Percentiles rank a stretch among this genome's conserved stretches.
Evolutionary conservation across 129 eudicot species (phyloP).

Genomic region (Flaveria linearis): DNA sequence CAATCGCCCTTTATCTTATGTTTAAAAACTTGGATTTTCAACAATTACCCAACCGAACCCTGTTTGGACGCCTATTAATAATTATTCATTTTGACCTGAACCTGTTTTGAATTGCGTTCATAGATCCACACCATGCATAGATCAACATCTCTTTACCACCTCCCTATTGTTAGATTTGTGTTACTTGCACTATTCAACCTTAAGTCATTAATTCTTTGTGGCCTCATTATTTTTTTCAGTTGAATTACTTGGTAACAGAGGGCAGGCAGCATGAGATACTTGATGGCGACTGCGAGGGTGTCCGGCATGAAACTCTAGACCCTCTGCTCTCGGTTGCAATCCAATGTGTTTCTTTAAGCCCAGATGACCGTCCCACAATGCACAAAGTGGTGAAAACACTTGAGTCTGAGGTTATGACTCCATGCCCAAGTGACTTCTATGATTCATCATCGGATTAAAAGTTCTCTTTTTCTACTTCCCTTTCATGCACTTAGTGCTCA

Average conservation of each 20-base stretch:
- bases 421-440: conserved; percentile 95
- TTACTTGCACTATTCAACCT: background rate
- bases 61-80: background rate
- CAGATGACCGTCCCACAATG: conserved; percentile 99
- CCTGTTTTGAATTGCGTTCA: background rate
- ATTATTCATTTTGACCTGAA: background rate
- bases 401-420: conserved; percentile 97
- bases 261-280: conserved; percentile 84
- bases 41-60: no score
- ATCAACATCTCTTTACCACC: background rate
- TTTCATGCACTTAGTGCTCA: conserved; percentile 21
- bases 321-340: conserved; percentile 75
- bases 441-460: conserved; percentile 83
- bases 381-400: conserved; percentile 83
- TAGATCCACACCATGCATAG: background rate
- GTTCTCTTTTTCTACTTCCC: conserved; percentile 18
- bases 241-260: conserved; percentile 78
- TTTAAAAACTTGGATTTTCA: no score
- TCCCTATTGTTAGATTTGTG: background rate
- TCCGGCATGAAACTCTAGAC: conserved; percentile 70
- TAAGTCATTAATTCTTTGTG: background rate
- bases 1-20: no score
- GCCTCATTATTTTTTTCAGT: conserved; percentile 43
- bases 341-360: conserved; percentile 79
- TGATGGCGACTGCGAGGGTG: conserved; percentile 78